These are phyloP conservation scores for Gleditsia sinensis DNA, from an alignment of 306 rosid species.

Conservation along the genomic window DNA sequence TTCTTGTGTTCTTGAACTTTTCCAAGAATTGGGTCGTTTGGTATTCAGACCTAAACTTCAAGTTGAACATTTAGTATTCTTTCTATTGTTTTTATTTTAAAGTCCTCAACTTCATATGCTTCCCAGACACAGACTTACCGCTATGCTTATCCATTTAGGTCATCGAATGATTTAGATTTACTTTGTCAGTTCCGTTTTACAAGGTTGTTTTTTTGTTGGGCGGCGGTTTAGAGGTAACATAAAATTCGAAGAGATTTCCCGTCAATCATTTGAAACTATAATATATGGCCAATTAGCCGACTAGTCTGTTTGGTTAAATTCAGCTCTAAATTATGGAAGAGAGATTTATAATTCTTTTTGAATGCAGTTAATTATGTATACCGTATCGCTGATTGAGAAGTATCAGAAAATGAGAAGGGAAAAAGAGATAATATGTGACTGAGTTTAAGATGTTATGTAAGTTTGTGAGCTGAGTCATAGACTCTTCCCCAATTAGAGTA, in stretches of 20 bases:
- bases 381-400: neutral
- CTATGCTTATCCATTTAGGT: neutral
- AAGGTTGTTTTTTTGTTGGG: neutral
- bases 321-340: neutral
- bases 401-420: neutral
- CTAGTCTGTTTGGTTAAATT: neutral
- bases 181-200: neutral
- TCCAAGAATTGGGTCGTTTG: neutral
- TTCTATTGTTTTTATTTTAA: neutral
- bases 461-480: neutral
- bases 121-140: neutral
- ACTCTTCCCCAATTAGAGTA: neutral
- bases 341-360: slow-evolving; percentile 13
- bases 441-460: neutral
- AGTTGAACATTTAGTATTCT: neutral
- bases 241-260: neutral
- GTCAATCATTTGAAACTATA: neutral
- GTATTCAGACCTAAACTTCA: neutral
- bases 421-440: neutral
- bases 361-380: neutral
- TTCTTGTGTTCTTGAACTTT: neutral
- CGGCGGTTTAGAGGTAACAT: neutral
- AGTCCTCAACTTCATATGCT: neutral
- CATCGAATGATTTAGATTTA: slow-evolving; percentile 1
- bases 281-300: neutral